Base-by-base conservation (phyloP, 2,329 filamentous ascomycete species). In the Neopestalotiopsis clavispora region DNA sequence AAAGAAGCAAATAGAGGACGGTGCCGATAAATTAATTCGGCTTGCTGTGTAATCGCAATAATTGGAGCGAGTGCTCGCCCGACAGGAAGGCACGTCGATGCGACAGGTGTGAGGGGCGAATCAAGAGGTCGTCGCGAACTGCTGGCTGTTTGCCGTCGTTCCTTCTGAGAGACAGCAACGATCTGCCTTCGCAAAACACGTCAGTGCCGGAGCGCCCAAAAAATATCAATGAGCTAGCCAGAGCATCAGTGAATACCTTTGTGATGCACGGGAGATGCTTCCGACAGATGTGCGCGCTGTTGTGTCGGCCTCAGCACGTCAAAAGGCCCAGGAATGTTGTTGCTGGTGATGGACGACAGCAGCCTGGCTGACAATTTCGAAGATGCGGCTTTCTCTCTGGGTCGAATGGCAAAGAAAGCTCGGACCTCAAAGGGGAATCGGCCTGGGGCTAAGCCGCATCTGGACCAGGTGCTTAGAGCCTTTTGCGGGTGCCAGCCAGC, bases 291-390 rank as follows among this genome's bases (percentile, higher is more conserved):
- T 38, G 61, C 61, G 40, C 40, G 61, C 12, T 64, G 61, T 45
- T 34, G 40, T 64, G 61, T n/a, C 12, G 61, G 40, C 61, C 38
- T 64, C 61, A 49, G 49, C 61, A 49, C 40, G 38, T 49, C 23
- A 3, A 64, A 10, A 38, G 32, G n/a, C 32, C 34, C 61, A 64
- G 40, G 61, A 64, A 64, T 64, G 61, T 52, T 49, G 61, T 14
- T 64, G 61, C 61, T 64, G 20, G 38, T 64, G 61, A 64, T 45
- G 61, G 59, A 38, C 45, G 32, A 38, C 45, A 23, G 45, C 45
- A 23, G 61, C 34, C 34, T 38, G 34, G 38, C 61, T 64, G 61
- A 64, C 61, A 64, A 64, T 64, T 64, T 52, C 61, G 59, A 62
- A 38, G 34, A 62, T 62, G 59, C 59, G 59, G 30, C 23, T 59